A percentile compares a stretch with the other conserved stretches of the same genome.
These are phyloP conservation scores for Phialophora macrospora DNA, from an alignment of 2,329 filamentous ascomycete species.

Conservation along the genomic window DNA sequence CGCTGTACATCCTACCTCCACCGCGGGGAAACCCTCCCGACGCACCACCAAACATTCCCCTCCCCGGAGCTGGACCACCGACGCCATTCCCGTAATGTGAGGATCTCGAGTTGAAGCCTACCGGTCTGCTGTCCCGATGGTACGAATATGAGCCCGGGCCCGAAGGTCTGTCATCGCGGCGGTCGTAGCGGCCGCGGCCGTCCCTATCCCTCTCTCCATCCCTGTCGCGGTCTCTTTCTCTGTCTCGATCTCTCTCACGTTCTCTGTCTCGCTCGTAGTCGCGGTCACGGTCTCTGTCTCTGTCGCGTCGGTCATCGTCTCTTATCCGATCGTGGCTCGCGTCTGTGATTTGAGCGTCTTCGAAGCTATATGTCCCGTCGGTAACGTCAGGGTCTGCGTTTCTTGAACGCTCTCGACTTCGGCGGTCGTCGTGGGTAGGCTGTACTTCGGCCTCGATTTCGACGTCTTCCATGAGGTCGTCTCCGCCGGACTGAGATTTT, in stretches of 20 bases:
- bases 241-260: conserved; percentile 28
- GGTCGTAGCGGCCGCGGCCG: conserved; percentile 33
- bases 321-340: conserved; percentile 23
- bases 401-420: conserved; percentile 21
- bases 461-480: conserved; percentile 41
- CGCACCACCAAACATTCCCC: conserved; percentile 27
- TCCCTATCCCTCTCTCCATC: conserved; percentile 29
- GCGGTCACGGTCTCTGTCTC: conserved; percentile 28
- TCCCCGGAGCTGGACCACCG: conserved; percentile 21
- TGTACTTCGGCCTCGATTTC: conserved; percentile 41
- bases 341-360: conserved; percentile 26
- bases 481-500: conserved; percentile 6
- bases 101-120: conserved; percentile 30
- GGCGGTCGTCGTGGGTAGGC: conserved; percentile 17
- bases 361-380: conserved; percentile 49
- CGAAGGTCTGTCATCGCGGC: conserved; percentile 29
- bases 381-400: conserved; percentile 45
- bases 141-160: conserved; percentile 26
- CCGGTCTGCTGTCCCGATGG: conserved; percentile 20
- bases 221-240: conserved; percentile 28
- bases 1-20: conserved; percentile 30
- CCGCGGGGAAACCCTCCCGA: conserved; percentile 25
- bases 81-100: conserved; percentile 39
- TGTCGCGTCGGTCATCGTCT: conserved; percentile 33
- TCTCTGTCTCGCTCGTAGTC: conserved; percentile 31